Conservation (phyloP, 805 yeast species). For the Saccharomycopsis selenospora region DNA sequence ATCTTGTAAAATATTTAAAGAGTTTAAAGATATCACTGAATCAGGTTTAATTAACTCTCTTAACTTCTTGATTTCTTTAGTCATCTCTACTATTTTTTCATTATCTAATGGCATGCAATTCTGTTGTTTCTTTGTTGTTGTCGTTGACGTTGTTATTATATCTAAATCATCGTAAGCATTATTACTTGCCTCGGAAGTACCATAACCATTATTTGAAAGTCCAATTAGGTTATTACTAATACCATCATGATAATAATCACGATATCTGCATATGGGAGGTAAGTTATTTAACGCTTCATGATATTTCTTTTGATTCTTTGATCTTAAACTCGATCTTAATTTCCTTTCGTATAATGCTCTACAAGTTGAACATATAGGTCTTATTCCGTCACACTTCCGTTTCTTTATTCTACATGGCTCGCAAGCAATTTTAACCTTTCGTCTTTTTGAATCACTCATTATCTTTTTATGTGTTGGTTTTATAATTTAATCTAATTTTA, state of each 20-base stretch:
- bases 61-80: background rate
- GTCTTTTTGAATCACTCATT: slow-evolving; percentile 4
- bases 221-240: background rate
- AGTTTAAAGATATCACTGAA: background rate
- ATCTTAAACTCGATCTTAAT: background rate
- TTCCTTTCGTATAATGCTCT: slow-evolving; percentile 13
- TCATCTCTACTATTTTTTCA: background rate
- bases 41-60: background rate
- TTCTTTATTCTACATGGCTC: slow-evolving; percentile 18
- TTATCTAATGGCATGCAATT: too few relatives aligned
- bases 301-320: background rate
- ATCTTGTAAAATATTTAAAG: background rate
- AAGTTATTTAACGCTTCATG: background rate
- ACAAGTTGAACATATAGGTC: slow-evolving; percentile 18
- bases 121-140: too few relatives aligned
- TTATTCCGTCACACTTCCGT: slow-evolving; percentile 18
- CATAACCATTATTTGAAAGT: background rate
- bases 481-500: too few relatives aligned
- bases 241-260: background rate
- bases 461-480: too few relatives aligned
- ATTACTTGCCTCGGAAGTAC: too few relatives aligned
- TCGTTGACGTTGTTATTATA: too few relatives aligned
- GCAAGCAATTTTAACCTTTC: slow-evolving; percentile 17
- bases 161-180: too few relatives aligned
- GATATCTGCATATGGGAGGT: background rate